Base-by-base conservation (phyloP, 768 basidiomycete genomes). In the Lactarius akahatsu region DNA sequence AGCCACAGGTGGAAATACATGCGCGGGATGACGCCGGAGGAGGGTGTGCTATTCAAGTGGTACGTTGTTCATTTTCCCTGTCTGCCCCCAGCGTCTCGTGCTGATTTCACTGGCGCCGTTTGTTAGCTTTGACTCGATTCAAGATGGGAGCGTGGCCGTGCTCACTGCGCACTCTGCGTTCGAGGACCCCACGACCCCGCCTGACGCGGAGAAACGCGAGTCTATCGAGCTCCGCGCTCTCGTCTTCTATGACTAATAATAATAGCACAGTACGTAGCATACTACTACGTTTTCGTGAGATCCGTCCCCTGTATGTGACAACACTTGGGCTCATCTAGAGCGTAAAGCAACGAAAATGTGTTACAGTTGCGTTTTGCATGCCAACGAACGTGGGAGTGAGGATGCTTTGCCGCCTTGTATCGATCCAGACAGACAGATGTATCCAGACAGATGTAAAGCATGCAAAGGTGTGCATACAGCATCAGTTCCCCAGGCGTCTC, bases 161-260 rank as follows among this genome's bases (percentile, higher is more conserved):
- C 80, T 87, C 61, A 85, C 86, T 0, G 86, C 87, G 4, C 88
- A 89, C 70, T 85, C 84, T n/a, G 85, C 79, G 4, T 89, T 88
- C 73, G 65, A 77, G 36, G 86, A 88, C 65, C 81, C 83, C 1
- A 76, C 77, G 0, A 85, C 83, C 4, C 86, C 85, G 1, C 72
- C 76, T 43, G 83, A 78, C 55, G 77, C 84, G 0, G 83, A 81
- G 5, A 73, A 76, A 4, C 76, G 86, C 56, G 81, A 87, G 73
- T 87, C 85, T 0, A 87, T 88, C 58, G 87, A 89, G 74, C 69
- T 89, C 28, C 75, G 86, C 34, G 82, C 85, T 11, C 78, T 89
- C 47, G 86, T 87, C n/a, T 89, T 87, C 71, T 86, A 87, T 70
- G 82, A 86, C 67, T 79, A 28, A 55, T 61, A 16, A n/a, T 6